A percentile compares a stretch with the other conserved stretches of the same genome.
Evolutionary conservation across 305 asterid genomes (phyloP).

Genomic region (Stenogyne calaminthoides): DNA sequence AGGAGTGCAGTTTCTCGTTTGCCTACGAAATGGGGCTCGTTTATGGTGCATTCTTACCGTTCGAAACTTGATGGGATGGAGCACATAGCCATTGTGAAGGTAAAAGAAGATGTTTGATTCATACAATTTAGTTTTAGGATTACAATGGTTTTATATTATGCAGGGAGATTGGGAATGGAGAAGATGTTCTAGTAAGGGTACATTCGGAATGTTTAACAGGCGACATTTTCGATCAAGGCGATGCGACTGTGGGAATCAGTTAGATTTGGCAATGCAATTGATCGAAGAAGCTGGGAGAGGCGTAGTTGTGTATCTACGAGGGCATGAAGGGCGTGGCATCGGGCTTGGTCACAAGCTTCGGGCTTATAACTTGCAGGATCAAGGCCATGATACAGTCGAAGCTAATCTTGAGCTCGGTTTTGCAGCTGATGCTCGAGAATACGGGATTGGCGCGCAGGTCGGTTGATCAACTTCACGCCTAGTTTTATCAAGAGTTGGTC

Average conservation of each 20-base stretch:
- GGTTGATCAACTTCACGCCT: neutral
- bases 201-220: conserved; percentile 95
- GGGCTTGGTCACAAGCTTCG: conserved; percentile 83
- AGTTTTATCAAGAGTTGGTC: too few relatives aligned
- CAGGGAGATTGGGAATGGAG: conserved; percentile 83
- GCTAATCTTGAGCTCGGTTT: conserved; percentile 87
- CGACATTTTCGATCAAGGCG: conserved; percentile 75
- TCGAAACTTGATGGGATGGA: conserved; percentile 78
- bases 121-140: neutral
- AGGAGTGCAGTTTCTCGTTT: conserved; percentile 57
- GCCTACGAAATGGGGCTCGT: conserved; percentile 86
- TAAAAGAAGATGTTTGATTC: conserved; percentile 18
- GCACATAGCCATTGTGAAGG: conserved; percentile 78
- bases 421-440: conserved; percentile 79
- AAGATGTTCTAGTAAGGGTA: conserved; percentile 83
- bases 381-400: conserved; percentile 84
- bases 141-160: neutral
- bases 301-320: conserved; percentile 72
- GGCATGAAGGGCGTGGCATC: conserved; percentile 91
- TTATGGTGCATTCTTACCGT: conserved; percentile 64
- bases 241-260: conserved; percentile 85
- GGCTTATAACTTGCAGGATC: conserved; percentile 85
- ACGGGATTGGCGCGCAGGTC: conserved; percentile 89
- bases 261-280: conserved; percentile 76
- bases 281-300: conserved; percentile 80